Evolutionary conservation across 371 early-diverging fungal species (phyloP), one percentile per base, ranked within the genome.

Genomic region (Mortierella sp.): DNA sequence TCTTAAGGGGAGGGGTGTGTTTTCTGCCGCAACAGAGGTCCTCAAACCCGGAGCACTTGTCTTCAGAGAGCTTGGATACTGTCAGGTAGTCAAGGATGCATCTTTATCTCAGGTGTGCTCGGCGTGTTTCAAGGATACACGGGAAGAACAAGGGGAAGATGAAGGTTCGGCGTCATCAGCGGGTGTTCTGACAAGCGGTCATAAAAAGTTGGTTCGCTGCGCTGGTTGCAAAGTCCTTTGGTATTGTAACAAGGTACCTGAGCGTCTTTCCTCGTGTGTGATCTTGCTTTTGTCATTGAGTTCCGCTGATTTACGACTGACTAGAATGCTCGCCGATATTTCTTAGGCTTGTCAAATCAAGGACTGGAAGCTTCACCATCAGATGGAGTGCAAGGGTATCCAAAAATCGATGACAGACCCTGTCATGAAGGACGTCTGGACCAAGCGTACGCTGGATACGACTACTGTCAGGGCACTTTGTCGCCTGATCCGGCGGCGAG

Each of bases 291-390:
- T n/a, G n/a, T n/a, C n/a, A n/a, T n/a, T n/a, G n/a, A n/a, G n/a
- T n/a, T n/a, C n/a, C n/a, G n/a, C n/a, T n/a, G n/a, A n/a, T n/a
- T n/a, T n/a, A n/a, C n/a, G n/a, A n/a, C n/a, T n/a, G n/a, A n/a
- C n/a, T n/a, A n/a, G n/a, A n/a, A n/a, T n/a, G n/a, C n/a, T n/a
- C n/a, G n/a, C n/a, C n/a, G n/a, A n/a, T n/a, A n/a, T n/a, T n/a
- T n/a, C 46, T 15, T 31, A 73, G 75, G 51, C 62, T 5, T 73
- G 75, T 47, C 75, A 73, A 56, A 53, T 55, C 59, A 73, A 60
- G 27, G 75, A 73, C 56, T 73, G 75, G 75, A 73, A 73, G 30
- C 56, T 73, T 11, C 75, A 73, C 19, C 75, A 73, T 50, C 75
- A 68, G 50, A 43, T 63, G 42, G 75, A 73, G 27, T 73, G 75